Conservation (phyloP, 2,329 filamentous ascomycete species). For the Cercospora sp. region DNA sequence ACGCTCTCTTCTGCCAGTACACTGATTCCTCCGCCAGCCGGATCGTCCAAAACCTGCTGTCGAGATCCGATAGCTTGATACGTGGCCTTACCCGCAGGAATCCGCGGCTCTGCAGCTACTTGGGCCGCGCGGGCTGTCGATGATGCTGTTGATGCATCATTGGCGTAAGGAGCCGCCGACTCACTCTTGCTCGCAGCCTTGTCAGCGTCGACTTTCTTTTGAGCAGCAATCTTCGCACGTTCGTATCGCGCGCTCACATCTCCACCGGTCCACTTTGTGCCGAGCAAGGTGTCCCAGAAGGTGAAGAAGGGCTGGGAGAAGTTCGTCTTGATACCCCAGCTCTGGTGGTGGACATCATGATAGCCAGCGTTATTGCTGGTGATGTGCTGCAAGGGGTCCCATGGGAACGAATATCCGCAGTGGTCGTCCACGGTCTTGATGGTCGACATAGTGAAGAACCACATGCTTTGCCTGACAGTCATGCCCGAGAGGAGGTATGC, state of each 20-base stretch:
- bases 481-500: constrained; percentile 79
- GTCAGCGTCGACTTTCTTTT: constrained; percentile 58
- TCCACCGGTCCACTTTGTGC: constrained; percentile 78
- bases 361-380: constrained; percentile 95
- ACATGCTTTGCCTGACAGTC: constrained; percentile 82
- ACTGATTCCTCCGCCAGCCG: constrained; percentile 37
- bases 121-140: constrained; percentile 28
- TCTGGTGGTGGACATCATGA: constrained; percentile 98
- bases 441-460: constrained; percentile 84
- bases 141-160: constrained; percentile 29
- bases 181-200: constrained; percentile 24
- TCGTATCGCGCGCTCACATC: constrained; percentile 62
- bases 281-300: constrained; percentile 83
- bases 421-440: constrained; percentile 98
- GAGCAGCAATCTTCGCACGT: constrained; percentile 55
- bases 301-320: constrained; percentile 84
- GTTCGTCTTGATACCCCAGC: constrained; percentile 97
- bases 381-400: constrained; percentile 87
- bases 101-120: constrained; percentile 26
- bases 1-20: constrained; percentile 43
- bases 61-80: constrained; percentile 43
- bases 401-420: constrained; percentile 93
- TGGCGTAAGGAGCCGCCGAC: constrained; percentile 30
- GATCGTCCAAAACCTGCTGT: constrained; percentile 45
- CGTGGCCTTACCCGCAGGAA: constrained; percentile 42